Conservation (phyloP, 495 filamentous ascomycete genomes). For the Antarctomyces pellizariae region DNA sequence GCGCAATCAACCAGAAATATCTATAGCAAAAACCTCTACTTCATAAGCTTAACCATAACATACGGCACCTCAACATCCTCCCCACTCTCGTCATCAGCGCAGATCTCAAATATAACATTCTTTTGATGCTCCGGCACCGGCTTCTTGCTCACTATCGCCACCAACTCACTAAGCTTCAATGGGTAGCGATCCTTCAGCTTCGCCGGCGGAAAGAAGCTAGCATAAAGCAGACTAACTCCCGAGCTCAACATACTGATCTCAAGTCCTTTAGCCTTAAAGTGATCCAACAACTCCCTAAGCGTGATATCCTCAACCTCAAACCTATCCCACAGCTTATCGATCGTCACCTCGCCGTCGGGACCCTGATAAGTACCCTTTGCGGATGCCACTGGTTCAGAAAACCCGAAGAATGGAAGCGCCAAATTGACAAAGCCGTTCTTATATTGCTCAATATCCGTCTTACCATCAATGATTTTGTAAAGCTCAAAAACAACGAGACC, state of each 20-base stretch:
- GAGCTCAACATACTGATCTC: slow-evolving; percentile 84
- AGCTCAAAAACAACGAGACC: slow-evolving; percentile 83
- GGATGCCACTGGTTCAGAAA: slow-evolving; percentile 85
- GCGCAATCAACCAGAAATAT: no score
- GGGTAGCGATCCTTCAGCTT: slow-evolving; percentile 56
- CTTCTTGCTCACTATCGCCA: slow-evolving; percentile 80
- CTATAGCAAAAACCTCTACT: slow-evolving; percentile 10
- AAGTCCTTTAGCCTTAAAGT: slow-evolving; percentile 62
- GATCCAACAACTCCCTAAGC: slow-evolving; percentile 54
- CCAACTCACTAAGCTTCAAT: slow-evolving; percentile 55
- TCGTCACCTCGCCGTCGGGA: slow-evolving; percentile 47
- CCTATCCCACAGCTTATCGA: slow-evolving; percentile 96
- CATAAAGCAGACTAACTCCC: slow-evolving; percentile 88
- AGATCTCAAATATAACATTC: slow-evolving; percentile 92
- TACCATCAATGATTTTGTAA: slow-evolving; percentile 92
- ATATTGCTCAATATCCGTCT: slow-evolving; percentile 85
- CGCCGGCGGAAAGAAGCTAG: slow-evolving; percentile 69
- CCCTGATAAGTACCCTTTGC: slow-evolving; percentile 77
- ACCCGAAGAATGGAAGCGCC: slow-evolving; percentile 90
- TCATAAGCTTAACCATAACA: slow-evolving; percentile 60
- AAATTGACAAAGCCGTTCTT: slow-evolving; percentile 99
- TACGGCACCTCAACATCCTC: slow-evolving; percentile 97
- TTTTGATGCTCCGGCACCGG: slow-evolving; percentile 73
- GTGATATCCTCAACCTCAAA: slow-evolving; percentile 82
- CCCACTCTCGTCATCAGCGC: slow-evolving; percentile 67